Evolutionary conservation across 2,329 filamentous ascomycete species (phyloP).

Genomic region (Fusarium scirpi): DNA sequence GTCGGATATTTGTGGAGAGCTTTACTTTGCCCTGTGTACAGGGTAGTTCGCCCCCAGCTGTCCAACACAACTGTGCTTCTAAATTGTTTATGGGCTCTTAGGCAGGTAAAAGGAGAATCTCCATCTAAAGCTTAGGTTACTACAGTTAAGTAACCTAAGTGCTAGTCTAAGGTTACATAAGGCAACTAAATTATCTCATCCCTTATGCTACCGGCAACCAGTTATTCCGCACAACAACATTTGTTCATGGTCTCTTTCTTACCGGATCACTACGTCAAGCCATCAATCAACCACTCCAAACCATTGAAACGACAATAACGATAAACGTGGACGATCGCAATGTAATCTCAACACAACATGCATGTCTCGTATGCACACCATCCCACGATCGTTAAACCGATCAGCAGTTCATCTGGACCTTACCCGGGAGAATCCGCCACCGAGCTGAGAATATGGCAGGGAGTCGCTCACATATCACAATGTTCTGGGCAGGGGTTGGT

Average conservation of each 20-base stretch:
- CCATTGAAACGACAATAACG: too few relatives aligned
- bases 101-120: too few relatives aligned
- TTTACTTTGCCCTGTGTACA: not conserved
- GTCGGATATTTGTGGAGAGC: not conserved
- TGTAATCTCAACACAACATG: not conserved
- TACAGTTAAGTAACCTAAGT: not conserved
- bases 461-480: not conserved
- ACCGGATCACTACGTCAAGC: not conserved
- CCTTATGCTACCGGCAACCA: too few relatives aligned
- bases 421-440: not conserved
- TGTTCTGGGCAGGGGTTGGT: not conserved
- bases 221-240: too few relatives aligned
- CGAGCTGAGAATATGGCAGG: not conserved
- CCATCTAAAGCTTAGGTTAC: not conserved
- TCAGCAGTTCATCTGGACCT: not conserved
- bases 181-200: too few relatives aligned
- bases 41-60: not conserved
- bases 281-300: rapidly evolving
- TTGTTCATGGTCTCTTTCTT: too few relatives aligned
- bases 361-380: conserved; percentile 2
- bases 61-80: not conserved
- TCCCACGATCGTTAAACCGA: not conserved
- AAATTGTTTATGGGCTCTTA: not conserved
- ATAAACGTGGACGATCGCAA: not conserved
- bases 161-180: too few relatives aligned